Conservation (phyloP, 495 filamentous ascomycete genomes). For the Tuber indicum region DNA sequence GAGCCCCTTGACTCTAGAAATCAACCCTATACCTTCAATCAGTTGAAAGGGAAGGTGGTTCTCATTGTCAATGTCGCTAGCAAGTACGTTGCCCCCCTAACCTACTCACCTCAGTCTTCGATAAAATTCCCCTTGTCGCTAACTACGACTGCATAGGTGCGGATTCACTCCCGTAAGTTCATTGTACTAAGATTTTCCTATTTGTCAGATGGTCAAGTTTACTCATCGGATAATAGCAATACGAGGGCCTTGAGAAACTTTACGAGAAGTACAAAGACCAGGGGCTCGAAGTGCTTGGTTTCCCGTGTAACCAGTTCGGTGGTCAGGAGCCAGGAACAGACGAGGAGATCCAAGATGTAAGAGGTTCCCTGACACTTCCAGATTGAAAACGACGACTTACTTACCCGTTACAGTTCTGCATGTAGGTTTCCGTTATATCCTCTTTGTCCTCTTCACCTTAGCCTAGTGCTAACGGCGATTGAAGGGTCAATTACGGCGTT, state of each 20-base stretch:
- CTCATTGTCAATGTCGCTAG: slow-evolving; percentile 97
- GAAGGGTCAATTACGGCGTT: slow-evolving; percentile 89
- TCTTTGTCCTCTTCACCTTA: background rate
- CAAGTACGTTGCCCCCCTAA: slow-evolving; percentile 49
- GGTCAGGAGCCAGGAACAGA: slow-evolving; percentile 79
- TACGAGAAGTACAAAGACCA: slow-evolving; percentile 71
- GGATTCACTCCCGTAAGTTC: slow-evolving; percentile 70
- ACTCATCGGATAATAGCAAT: slow-evolving; percentile 52
- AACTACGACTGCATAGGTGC: slow-evolving; percentile 48
- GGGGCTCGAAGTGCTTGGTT: slow-evolving; percentile 80
- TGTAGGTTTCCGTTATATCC: slow-evolving; percentile 10
- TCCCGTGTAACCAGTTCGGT: slow-evolving; percentile 98
- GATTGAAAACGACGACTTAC: slow-evolving; percentile 4
- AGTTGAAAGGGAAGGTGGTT: slow-evolving; percentile 81
- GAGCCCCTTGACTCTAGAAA: slow-evolving; percentile 64
- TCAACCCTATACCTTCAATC: slow-evolving; percentile 57
- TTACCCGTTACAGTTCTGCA: slow-evolving; percentile 36
- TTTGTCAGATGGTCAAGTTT: background rate
- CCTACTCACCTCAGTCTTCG: background rate
- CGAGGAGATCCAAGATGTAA: slow-evolving; percentile 88
- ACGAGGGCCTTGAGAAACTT: slow-evolving; percentile 78
- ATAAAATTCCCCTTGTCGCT: background rate
- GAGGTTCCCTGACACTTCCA: slow-evolving; percentile 38
- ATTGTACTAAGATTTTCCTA: background rate
- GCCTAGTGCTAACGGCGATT: background rate